Conservation (phyloP, 1,284 basidiomycete species). For the Ustilago hordei region DNA sequence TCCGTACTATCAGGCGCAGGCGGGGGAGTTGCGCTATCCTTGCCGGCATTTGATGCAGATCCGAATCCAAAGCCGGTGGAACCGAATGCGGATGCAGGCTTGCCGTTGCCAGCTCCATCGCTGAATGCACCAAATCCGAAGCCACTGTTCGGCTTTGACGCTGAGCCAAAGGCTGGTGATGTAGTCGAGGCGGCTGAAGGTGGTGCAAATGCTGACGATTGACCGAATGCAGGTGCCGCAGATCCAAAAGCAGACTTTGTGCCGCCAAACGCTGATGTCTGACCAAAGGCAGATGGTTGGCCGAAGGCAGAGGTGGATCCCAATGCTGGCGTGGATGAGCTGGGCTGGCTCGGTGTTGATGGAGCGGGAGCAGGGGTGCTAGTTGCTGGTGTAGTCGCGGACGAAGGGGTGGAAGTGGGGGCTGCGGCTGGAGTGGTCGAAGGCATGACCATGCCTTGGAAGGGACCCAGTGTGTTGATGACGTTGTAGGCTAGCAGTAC, state of each 20-base stretch:
- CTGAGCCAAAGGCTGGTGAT: slow-evolving; percentile 38
- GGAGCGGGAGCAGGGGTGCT: slow-evolving; percentile 12
- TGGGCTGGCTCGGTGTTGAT: slow-evolving; percentile 17
- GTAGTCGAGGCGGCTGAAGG: slow-evolving; percentile 13
- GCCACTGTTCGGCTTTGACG: slow-evolving; percentile 34
- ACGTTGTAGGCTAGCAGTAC: slow-evolving; percentile 81
- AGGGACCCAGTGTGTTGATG: slow-evolving; percentile 74
- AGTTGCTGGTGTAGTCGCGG: slow-evolving; percentile 14
- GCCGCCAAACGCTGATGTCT: slow-evolving; percentile 27
- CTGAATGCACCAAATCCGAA: slow-evolving; percentile 54
- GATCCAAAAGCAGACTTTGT: slow-evolving; percentile 51
- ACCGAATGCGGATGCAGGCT: slow-evolving; percentile 43
- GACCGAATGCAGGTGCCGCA: slow-evolving; percentile 45
- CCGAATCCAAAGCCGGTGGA: slow-evolving; percentile 47
- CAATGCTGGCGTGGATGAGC: slow-evolving; percentile 18
- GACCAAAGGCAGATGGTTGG: slow-evolving; percentile 36
- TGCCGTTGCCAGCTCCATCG: slow-evolving; percentile 25
- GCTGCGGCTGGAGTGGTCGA: slow-evolving; percentile 12
- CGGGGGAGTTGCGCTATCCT: slow-evolving; percentile 26
- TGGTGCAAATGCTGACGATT: slow-evolving; percentile 42
- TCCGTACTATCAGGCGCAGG: not conserved
- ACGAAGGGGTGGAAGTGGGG: slow-evolving; percentile 7
- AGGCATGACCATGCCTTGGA: slow-evolving; percentile 70
- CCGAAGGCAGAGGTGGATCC: slow-evolving; percentile 42
- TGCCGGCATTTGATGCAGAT: slow-evolving; percentile 25